Evolutionary conservation across 306 rosid genomes (phyloP).

Genomic region (Trichosanthes cucumerina): DNA sequence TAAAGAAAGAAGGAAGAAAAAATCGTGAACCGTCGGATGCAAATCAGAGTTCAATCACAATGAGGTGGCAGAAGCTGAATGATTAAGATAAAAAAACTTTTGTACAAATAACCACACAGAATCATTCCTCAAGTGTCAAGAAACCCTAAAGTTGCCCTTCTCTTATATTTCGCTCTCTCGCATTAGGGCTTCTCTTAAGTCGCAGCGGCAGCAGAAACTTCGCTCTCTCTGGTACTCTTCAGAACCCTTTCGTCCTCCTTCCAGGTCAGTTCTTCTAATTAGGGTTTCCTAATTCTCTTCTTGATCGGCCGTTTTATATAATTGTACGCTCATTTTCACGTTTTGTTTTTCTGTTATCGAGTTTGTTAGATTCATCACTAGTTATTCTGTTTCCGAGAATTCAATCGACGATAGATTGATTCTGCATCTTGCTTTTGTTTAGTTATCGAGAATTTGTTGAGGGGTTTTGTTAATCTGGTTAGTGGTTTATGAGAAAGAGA

Average conservation of each 20-base stretch:
- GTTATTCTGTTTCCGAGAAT: background rate
- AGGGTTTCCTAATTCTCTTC: background rate
- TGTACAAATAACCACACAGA: background rate
- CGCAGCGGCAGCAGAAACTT: background rate
- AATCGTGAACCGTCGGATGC: background rate
- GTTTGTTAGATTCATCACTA: background rate
- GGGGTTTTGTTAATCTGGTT: background rate
- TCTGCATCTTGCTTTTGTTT: background rate
- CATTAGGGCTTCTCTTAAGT: background rate
- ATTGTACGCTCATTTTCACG: background rate
- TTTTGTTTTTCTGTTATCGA: background rate
- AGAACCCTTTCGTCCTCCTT: background rate
- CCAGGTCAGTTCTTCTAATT: background rate
- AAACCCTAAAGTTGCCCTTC: conserved; percentile 2
- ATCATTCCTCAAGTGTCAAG: background rate
- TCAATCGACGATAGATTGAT: background rate
- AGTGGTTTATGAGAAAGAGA: background rate
- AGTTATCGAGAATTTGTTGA: background rate
- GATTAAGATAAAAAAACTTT: background rate
- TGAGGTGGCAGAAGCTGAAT: background rate
- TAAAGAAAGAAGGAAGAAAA: background rate
- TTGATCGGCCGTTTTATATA: background rate
- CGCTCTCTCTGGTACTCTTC: background rate
- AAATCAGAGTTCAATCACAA: background rate
- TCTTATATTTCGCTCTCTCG: background rate